Evolutionary conservation across 2,329 filamentous ascomycete genomes (phyloP).

Genomic region (Sphaerulina populicola): DNA sequence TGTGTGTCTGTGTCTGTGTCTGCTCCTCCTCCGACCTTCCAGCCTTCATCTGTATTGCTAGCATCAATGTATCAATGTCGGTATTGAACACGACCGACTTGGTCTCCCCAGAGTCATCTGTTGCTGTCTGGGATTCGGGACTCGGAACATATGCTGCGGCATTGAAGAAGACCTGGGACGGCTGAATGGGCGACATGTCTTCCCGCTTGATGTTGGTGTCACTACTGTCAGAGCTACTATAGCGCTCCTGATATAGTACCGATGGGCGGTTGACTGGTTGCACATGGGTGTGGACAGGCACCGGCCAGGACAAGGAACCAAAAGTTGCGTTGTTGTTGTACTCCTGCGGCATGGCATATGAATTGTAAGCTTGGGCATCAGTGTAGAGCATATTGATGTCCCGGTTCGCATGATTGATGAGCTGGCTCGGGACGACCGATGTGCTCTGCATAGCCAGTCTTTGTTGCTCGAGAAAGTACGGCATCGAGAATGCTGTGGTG

Average conservation of each 20-base stretch:
- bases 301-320: slow-evolving; percentile 20
- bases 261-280: slow-evolving; percentile 12
- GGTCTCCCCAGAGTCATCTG: slow-evolving; percentile 34
- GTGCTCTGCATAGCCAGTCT: slow-evolving; percentile 12
- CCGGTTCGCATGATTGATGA: slow-evolving; percentile 12
- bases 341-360: slow-evolving; percentile 8
- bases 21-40: slow-evolving; percentile 33
- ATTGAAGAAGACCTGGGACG: slow-evolving; percentile 36
- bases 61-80: slow-evolving; percentile 80
- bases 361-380: slow-evolving; percentile 11
- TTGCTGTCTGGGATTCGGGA: slow-evolving; percentile 39
- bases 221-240: slow-evolving; percentile 23
- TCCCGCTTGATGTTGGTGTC: slow-evolving; percentile 40
- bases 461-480: slow-evolving; percentile 19
- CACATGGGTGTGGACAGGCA: slow-evolving; percentile 10
- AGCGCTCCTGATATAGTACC: slow-evolving; percentile 24
- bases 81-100: slow-evolving; percentile 59
- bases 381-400: slow-evolving; percentile 13
- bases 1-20: slow-evolving; percentile 8
- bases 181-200: slow-evolving; percentile 36
- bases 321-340: slow-evolving; percentile 20
- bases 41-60: slow-evolving; percentile 66
- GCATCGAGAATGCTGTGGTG: slow-evolving; percentile 14
- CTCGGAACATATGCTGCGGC: slow-evolving; percentile 25
- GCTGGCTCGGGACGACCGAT: slow-evolving; percentile 22